Conservation (phyloP, 139 green algal genomes). For the Chlamydomonas sp. region DNA sequence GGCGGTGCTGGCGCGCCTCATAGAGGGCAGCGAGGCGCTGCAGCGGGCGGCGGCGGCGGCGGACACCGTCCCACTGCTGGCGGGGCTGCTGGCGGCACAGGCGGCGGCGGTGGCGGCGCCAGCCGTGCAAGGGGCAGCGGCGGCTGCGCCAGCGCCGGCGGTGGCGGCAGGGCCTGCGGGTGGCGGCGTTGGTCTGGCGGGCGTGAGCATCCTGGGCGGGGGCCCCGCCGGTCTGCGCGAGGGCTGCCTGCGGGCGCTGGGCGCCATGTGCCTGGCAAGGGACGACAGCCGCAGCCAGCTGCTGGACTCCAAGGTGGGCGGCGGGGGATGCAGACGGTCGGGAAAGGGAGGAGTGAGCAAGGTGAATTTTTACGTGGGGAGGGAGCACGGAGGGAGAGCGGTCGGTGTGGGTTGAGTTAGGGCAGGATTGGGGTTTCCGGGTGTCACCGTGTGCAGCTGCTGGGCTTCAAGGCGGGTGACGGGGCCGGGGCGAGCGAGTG, state of each 20-base stretch:
- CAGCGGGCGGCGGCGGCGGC: constrained; percentile 68
- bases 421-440: no score
- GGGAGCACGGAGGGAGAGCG: no score
- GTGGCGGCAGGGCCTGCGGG: no score
- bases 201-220: neutral
- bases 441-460: no score
- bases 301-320: constrained; percentile 59
- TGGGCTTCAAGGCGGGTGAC: no score
- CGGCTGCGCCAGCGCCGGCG: neutral
- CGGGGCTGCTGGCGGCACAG: constrained; percentile 52
- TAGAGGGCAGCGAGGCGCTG: constrained; percentile 60
- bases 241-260: constrained; percentile 71
- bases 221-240: constrained; percentile 37
- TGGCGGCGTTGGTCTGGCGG: neutral
- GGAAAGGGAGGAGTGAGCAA: neutral
- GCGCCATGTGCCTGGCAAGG: constrained; percentile 63
- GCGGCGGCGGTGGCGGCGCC: neutral
- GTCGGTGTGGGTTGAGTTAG: no score
- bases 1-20: constrained; percentile 20
- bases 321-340: neutral
- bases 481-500: no score
- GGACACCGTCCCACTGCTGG: constrained; percentile 64
- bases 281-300: constrained; percentile 75
- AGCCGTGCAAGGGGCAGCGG: neutral
- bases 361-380: no score